These are phyloP conservation scores for Sporisorium iseilematis-ciliati DNA, from an alignment of 1,284 basidiomycete species.

Conservation along the genomic window DNA sequence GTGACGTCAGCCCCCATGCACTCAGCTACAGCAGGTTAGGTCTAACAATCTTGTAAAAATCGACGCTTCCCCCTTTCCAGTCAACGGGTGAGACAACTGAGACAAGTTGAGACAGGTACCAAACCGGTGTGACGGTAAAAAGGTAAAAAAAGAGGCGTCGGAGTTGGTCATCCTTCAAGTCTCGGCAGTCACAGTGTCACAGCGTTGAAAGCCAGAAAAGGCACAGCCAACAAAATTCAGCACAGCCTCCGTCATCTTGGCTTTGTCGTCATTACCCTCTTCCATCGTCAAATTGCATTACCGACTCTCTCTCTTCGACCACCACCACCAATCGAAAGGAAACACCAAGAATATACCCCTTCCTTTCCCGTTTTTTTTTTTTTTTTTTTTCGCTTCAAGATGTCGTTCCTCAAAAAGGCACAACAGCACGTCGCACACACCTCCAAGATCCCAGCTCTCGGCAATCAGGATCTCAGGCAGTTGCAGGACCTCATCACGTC, in stretches of 20 bases:
- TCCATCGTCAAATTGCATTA: too few species aligned
- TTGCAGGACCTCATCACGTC: constrained; percentile 89
- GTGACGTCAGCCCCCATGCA: constrained; percentile 18
- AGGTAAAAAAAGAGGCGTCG: too few species aligned
- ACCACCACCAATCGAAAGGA: neutral
- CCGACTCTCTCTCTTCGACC: neutral
- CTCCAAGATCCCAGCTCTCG: constrained; percentile 78
- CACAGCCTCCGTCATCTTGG: too few species aligned
- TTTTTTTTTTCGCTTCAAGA: constrained; percentile 10
- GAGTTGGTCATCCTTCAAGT: too few species aligned
- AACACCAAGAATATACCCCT: neutral
- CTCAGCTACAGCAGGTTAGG: neutral
- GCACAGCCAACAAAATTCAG: too few species aligned
- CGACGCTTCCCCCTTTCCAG: neutral
- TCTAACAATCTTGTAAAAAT: constrained; percentile 11
- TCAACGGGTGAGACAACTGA: too few species aligned
- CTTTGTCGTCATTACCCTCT: too few species aligned
- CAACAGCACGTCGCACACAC: constrained; percentile 79
- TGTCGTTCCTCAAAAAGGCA: constrained; percentile 65
- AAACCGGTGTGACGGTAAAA: too few species aligned
- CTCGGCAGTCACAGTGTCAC: too few species aligned
- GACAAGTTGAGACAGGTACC: neutral
- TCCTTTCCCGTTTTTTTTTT: neutral
- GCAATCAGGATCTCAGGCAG: constrained; percentile 83
- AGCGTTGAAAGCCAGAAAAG: too few species aligned